phyloP scores from a whole-genome alignment of 768 basidiomycete genomes.

The Rubroboletus pulcherrimus region DNA sequence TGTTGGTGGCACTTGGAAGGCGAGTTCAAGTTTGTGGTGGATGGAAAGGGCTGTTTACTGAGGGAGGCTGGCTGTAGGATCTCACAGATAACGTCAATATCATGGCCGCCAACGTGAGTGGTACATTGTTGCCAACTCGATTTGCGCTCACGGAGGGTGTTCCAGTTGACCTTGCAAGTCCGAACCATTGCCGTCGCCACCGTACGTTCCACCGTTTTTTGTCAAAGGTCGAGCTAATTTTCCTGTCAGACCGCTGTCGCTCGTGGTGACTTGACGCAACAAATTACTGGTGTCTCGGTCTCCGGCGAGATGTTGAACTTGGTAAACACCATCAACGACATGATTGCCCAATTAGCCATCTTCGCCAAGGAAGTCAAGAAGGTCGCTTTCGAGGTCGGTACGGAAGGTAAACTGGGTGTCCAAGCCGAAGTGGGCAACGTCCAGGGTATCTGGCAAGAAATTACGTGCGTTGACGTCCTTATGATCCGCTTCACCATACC shows the following conservation, averaged over 20 bases:
- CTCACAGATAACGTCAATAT: slow-evolving; percentile 94
- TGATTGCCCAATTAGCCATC: slow-evolving; percentile 65
- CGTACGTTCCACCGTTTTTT: slow-evolving; percentile 39
- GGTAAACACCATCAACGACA: slow-evolving; percentile 96
- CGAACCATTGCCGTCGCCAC: slow-evolving; percentile 92
- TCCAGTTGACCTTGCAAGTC: slow-evolving; percentile 85
- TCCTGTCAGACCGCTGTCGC: slow-evolving; percentile 77
- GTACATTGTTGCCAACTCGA: background rate
- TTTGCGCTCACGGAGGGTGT: slow-evolving; percentile 3
- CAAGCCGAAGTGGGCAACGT: slow-evolving; percentile 97
- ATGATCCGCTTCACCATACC: background rate
- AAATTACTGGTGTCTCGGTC: slow-evolving; percentile 88
- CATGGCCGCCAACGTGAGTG: slow-evolving; percentile 85
- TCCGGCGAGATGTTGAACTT: slow-evolving; percentile 95
- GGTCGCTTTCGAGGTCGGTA: slow-evolving; percentile 95
- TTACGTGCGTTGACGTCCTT: slow-evolving; percentile 63
- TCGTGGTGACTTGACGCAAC: slow-evolving; percentile 87
- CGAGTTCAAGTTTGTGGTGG: slow-evolving; percentile 9
- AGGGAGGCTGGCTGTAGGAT: slow-evolving; percentile 41
- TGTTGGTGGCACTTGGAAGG: slow-evolving; percentile 96
- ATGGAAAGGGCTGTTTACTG: background rate
- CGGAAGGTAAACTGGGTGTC: slow-evolving; percentile 97
- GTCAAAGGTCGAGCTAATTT: background rate
- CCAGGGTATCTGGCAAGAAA: slow-evolving; percentile 98
- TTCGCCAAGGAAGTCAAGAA: slow-evolving; percentile 86